These are phyloP conservation scores for Macrolepiota dolichaula DNA, from an alignment of 768 basidiomycete genomes.

Conservation along the genomic window DNA sequence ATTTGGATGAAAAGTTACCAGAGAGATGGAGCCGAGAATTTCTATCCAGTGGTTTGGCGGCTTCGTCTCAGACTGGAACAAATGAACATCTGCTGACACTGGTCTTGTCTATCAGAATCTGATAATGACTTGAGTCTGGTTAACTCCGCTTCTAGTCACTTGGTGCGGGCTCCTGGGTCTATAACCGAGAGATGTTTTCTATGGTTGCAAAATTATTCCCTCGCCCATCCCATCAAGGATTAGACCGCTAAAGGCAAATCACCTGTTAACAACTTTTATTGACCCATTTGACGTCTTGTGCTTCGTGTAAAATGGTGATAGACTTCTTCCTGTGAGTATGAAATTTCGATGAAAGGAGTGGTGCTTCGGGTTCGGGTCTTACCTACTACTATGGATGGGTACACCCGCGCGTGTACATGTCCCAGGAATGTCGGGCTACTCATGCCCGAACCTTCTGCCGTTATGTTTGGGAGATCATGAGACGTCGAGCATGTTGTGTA, in stretches of 20 bases:
- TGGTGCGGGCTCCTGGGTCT: too few relatives aligned
- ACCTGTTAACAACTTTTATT: background rate
- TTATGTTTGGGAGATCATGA: background rate
- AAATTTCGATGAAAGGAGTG: background rate
- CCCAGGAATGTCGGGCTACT: background rate
- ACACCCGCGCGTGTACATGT: background rate
- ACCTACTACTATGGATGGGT: background rate
- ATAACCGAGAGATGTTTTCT: background rate
- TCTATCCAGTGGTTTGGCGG: background rate
- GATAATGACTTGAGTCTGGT: background rate
- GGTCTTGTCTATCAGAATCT: conserved; percentile 1
- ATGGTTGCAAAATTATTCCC: too few relatives aligned
- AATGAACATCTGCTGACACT: background rate
- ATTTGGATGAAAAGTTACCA: background rate
- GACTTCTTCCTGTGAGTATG: too few relatives aligned
- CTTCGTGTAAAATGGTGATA: too few relatives aligned
- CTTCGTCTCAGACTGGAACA: background rate
- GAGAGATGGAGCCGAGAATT: background rate
- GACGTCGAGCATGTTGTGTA: background rate
- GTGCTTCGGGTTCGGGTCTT: background rate
- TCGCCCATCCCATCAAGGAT: background rate
- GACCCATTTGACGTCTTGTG: too few relatives aligned
- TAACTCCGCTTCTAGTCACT: background rate
- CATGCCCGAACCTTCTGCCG: background rate
- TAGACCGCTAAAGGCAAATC: background rate